phyloP scores from a whole-genome alignment of 495 filamentous ascomycete genomes.

The Saxophila tyrrhenica region DNA sequence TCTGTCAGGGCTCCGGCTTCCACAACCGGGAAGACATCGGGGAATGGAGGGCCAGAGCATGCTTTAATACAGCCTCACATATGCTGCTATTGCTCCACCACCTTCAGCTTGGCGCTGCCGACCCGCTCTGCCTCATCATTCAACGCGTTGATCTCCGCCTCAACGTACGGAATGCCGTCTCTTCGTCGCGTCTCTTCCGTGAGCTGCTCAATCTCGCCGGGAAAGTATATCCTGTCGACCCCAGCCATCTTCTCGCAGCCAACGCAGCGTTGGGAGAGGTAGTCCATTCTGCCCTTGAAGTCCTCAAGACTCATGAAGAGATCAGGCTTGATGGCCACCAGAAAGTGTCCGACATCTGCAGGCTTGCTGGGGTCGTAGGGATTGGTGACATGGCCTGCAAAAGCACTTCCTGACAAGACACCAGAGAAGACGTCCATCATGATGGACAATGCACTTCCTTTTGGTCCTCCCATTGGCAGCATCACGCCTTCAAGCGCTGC shows the following conservation, averaged over 20 bases:
- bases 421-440: slow-evolving; percentile 86
- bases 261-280: slow-evolving; percentile 53
- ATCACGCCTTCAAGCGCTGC: slow-evolving; percentile 59
- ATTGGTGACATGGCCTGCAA: slow-evolving; percentile 58
- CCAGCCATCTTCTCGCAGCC: slow-evolving; percentile 54
- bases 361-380: slow-evolving; percentile 59
- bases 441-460: slow-evolving; percentile 57
- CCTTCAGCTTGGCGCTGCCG: slow-evolving; percentile 24
- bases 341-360: slow-evolving; percentile 65
- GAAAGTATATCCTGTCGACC: slow-evolving; percentile 68
- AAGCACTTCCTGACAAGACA: slow-evolving; percentile 57
- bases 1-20: too few relatives aligned
- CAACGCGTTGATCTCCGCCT: slow-evolving; percentile 52
- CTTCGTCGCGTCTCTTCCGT: slow-evolving; percentile 42
- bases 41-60: background rate
- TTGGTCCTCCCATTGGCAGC: slow-evolving; percentile 71
- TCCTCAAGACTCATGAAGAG: slow-evolving; percentile 61
- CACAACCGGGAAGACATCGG: too few relatives aligned
- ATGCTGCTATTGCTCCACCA: background rate
- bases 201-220: slow-evolving; percentile 64
- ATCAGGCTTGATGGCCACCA: slow-evolving; percentile 66
- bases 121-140: slow-evolving; percentile 55
- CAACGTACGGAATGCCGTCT: slow-evolving; percentile 54
- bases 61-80: background rate
- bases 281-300: slow-evolving; percentile 58